phyloP scores from a whole-genome alignment of 495 filamentous ascomycete species.

The Trichoderma virens region DNA sequence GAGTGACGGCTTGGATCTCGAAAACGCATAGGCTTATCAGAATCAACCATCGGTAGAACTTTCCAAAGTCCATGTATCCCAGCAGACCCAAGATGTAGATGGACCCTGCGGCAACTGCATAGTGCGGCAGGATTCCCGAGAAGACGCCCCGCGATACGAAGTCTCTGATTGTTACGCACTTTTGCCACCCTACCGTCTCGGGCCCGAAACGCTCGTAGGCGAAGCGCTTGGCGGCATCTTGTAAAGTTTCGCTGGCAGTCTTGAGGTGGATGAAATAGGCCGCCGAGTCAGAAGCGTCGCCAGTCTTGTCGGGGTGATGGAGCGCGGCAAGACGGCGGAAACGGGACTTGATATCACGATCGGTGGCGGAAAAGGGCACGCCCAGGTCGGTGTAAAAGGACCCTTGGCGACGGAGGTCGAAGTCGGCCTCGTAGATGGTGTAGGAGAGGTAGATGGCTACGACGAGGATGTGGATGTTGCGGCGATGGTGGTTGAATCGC shows the following conservation, averaged over 20 bases:
- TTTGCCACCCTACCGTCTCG: slow-evolving; percentile 57
- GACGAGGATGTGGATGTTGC: slow-evolving; percentile 73
- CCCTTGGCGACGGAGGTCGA: slow-evolving; percentile 58
- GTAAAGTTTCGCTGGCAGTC: slow-evolving; percentile 73
- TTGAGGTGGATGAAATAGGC: slow-evolving; percentile 74
- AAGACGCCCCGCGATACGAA: slow-evolving; percentile 60
- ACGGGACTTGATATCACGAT: slow-evolving; percentile 70
- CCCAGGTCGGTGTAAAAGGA: slow-evolving; percentile 73
- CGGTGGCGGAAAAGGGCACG: slow-evolving; percentile 58
- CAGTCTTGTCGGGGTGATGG: slow-evolving; percentile 84
- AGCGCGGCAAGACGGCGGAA: slow-evolving; percentile 79
- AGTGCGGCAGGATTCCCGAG: slow-evolving; percentile 51
- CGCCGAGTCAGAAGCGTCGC: slow-evolving; percentile 24
- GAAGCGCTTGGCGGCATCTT: slow-evolving; percentile 71
- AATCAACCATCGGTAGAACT: slow-evolving; percentile 84
- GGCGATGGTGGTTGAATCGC: slow-evolving; percentile 62
- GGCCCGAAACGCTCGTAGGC: slow-evolving; percentile 92
- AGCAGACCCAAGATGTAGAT: slow-evolving; percentile 64
- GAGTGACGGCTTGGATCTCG: slow-evolving; percentile 66
- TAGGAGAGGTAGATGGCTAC: slow-evolving; percentile 80
- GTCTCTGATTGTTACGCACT: slow-evolving; percentile 64
- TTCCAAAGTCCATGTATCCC: slow-evolving; percentile 77
- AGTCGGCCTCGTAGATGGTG: slow-evolving; percentile 89
- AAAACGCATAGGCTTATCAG: slow-evolving; percentile 60
- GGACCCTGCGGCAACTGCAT: slow-evolving; percentile 51